Percentiles rank a stretch among this genome's conserved stretches.
Conservation (phyloP, 2,329 filamentous ascomycete genomes). For the Phialophora chinensis region DNA sequence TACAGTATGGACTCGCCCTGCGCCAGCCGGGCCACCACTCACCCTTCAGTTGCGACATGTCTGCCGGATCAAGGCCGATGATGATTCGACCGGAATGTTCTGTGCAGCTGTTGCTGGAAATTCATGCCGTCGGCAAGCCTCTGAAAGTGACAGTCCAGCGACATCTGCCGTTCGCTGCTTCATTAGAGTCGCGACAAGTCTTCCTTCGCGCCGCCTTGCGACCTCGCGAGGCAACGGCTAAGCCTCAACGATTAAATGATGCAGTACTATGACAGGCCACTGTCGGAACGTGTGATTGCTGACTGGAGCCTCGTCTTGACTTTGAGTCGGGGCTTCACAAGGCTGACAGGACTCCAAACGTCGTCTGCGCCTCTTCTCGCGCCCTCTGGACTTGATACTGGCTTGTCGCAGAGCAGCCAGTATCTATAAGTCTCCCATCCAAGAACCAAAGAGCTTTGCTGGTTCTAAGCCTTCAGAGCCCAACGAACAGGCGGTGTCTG, state of each 20-base stretch:
- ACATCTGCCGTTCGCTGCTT: neutral
- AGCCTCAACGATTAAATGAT: neutral
- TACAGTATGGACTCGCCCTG: neutral
- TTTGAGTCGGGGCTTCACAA: neutral
- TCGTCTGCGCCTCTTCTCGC: neutral
- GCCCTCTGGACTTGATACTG: neutral
- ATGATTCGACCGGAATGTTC: neutral
- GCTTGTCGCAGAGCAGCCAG: conserved; percentile 2
- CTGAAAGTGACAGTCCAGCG: neutral
- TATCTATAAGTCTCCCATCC: conserved; percentile 2
- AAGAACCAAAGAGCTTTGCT: conserved; percentile 3
- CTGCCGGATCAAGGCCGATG: neutral
- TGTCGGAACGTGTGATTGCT: neutral
- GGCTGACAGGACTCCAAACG: neutral
- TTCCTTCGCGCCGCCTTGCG: neutral
- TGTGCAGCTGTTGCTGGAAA: neutral
- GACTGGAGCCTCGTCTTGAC: neutral
- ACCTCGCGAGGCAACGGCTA: neutral
- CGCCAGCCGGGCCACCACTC: neutral
- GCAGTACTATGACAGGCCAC: neutral
- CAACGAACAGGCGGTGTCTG: conserved; percentile 1
- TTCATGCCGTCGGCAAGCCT: neutral
- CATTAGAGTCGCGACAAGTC: neutral
- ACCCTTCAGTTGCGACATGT: neutral
- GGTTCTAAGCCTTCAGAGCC: conserved; percentile 10